A percentile compares a stretch with the other conserved stretches of the same genome.
phyloP scores from a whole-genome alignment of 2,329 filamentous ascomycete genomes.

The Botrytis medusae region DNA sequence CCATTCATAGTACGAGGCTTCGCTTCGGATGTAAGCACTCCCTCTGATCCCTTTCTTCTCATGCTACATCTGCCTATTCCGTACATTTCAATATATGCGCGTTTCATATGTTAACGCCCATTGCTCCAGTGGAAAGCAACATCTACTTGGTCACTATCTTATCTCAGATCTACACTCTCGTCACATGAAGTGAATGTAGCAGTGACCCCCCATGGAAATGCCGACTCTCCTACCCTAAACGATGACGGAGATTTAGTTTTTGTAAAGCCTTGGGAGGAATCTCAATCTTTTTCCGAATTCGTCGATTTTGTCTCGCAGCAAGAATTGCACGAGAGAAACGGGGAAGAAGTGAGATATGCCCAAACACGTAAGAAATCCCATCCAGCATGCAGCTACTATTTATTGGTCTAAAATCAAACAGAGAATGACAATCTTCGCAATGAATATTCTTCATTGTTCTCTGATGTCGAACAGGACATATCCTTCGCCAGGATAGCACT shows the following conservation, averaged over 20 bases:
- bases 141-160: constrained; percentile 19
- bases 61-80: background rate
- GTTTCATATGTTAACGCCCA: background rate
- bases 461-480: constrained; percentile 62
- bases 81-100: background rate
- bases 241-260: constrained; percentile 50
- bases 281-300: constrained; percentile 61
- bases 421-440: constrained; percentile 79
- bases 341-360: constrained; percentile 63
- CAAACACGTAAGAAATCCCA: constrained; percentile 62
- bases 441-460: constrained; percentile 66
- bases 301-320: constrained; percentile 61
- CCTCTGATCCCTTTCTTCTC: background rate
- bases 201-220: constrained; percentile 42
- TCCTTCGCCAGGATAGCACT: constrained; percentile 74
- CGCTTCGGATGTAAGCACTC: constrained; percentile 44
- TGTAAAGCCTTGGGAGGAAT: constrained; percentile 70
- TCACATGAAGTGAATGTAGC: constrained; percentile 20
- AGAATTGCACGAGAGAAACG: constrained; percentile 43
- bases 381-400: background rate
- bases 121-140: constrained; percentile 19
- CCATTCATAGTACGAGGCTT: constrained; percentile 71
- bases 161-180: constrained; percentile 20
- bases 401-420: constrained; percentile 37
- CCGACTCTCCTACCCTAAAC: constrained; percentile 52